Percentiles rank a stretch among this genome's conserved stretches.
Evolutionary conservation across 1,284 basidiomycete species (phyloP).

Genomic region (Cutaneotrichosporon daszewskae): DNA sequence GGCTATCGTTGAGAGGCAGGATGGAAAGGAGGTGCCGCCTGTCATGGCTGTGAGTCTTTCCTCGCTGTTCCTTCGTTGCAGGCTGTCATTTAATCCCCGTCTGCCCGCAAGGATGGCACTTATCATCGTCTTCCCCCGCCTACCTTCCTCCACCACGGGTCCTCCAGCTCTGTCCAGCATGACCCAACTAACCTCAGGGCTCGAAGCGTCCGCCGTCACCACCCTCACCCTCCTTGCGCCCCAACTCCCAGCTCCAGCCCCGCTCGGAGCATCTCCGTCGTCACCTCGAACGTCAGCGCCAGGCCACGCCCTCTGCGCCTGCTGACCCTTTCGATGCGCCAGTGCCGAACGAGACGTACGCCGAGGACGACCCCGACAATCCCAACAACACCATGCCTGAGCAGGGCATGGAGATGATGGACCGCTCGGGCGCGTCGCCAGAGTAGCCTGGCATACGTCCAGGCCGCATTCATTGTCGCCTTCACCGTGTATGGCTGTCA

Average conservation of each 20-base stretch:
- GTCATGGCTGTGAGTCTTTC: constrained; percentile 46
- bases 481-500: background rate
- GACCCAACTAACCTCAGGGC: constrained; percentile 28
- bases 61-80: background rate
- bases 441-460: too few species aligned
- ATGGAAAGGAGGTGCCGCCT: constrained; percentile 38
- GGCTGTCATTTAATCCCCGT: background rate
- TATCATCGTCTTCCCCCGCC: too few species aligned
- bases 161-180: too few species aligned
- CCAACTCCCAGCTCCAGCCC: constrained; percentile 19
- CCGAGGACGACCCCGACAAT: constrained; percentile 21
- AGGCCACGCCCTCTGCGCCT: constrained; percentile 17
- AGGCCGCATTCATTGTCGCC: too few species aligned
- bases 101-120: too few species aligned
- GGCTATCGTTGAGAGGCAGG: constrained; percentile 28
- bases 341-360: constrained; percentile 43
- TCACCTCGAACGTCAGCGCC: constrained; percentile 32
- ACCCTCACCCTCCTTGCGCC: constrained; percentile 36
- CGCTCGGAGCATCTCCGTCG: constrained; percentile 35
- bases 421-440: too few species aligned
- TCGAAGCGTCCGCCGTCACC: constrained; percentile 43
- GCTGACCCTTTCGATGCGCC: constrained; percentile 41
- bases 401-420: constrained; percentile 3
- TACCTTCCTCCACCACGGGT: too few species aligned
- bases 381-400: background rate